Percentiles rank a stretch among this genome's conserved stretches.
These are phyloP conservation scores for Filobasidium floriforme DNA, from an alignment of 768 basidiomycete genomes.

Conservation along the genomic window DNA sequence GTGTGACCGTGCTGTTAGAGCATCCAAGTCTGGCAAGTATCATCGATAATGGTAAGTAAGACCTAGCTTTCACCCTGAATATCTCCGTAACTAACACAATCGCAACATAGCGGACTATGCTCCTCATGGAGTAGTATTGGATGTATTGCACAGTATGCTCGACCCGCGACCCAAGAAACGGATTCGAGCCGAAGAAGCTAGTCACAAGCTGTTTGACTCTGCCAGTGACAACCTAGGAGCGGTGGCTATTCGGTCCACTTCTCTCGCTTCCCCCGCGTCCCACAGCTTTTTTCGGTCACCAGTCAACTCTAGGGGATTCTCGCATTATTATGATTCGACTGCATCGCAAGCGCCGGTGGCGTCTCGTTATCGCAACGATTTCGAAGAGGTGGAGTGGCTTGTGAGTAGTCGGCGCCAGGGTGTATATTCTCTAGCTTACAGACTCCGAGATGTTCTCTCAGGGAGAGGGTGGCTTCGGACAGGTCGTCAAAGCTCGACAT, in stretches of 20 bases:
- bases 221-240: background rate
- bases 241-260: slow-evolving; percentile 6
- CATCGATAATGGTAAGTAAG: slow-evolving; percentile 36
- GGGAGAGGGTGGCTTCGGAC: slow-evolving; percentile 84
- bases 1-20: slow-evolving; percentile 57
- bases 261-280: slow-evolving; percentile 17
- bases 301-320: slow-evolving; percentile 20
- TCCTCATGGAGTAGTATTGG: slow-evolving; percentile 25
- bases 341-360: slow-evolving; percentile 47
- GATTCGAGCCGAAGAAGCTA: slow-evolving; percentile 33
- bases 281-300: slow-evolving; percentile 26
- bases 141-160: slow-evolving; percentile 35
- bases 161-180: slow-evolving; percentile 33
- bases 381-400: slow-evolving; percentile 82
- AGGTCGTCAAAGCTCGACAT: slow-evolving; percentile 89
- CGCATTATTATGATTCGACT: slow-evolving; percentile 17
- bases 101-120: slow-evolving; percentile 29
- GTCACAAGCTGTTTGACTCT: slow-evolving; percentile 15
- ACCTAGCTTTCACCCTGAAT: background rate
- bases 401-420: slow-evolving; percentile 46
- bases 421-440: background rate
- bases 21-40: slow-evolving; percentile 39
- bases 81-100: slow-evolving; percentile 14
- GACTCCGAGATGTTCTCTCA: slow-evolving; percentile 34
- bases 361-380: slow-evolving; percentile 86